Conservation (phyloP, 768 basidiomycete genomes). For the Multifurca ochricompacta region DNA sequence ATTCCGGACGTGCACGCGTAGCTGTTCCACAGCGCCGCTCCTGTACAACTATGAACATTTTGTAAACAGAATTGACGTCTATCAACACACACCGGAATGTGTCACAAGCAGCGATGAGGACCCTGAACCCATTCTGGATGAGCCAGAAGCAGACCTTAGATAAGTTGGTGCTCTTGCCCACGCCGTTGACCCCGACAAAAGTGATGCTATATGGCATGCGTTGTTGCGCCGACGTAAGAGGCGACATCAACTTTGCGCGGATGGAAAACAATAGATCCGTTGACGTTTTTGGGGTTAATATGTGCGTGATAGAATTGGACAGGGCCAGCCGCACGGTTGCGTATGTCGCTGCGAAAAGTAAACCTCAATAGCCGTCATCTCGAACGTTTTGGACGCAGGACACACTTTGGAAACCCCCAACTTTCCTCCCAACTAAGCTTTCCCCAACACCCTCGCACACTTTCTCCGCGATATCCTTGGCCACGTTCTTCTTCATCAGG, state of each 20-base stretch:
- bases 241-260: slow-evolving; percentile 73
- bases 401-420: slow-evolving; percentile 84
- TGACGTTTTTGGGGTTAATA: slow-evolving; percentile 92
- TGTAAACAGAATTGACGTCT: not conserved
- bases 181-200: slow-evolving; percentile 98
- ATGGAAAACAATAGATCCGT: slow-evolving; percentile 95
- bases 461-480: slow-evolving; percentile 89
- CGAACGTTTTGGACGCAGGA: slow-evolving; percentile 8
- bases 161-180: slow-evolving; percentile 97
- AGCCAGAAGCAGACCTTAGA: slow-evolving; percentile 99
- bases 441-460: slow-evolving; percentile 93
- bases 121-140: slow-evolving; percentile 87
- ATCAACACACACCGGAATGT: slow-evolving; percentile 64
- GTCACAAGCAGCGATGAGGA: slow-evolving; percentile 97
- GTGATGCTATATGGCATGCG: slow-evolving; percentile 86
- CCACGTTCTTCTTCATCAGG: slow-evolving; percentile 98
- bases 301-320: slow-evolving; percentile 80
- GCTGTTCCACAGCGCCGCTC: slow-evolving; percentile 96
- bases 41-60: slow-evolving; percentile 29
- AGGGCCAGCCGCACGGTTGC: slow-evolving; percentile 78
- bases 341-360: slow-evolving; percentile 54
- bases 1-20: slow-evolving; percentile 94
- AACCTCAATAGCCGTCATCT: slow-evolving; percentile 4
- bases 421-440: slow-evolving; percentile 81
- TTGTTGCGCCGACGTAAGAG: slow-evolving; percentile 65